phyloP scores from a whole-genome alignment of 441 rosid species.

The Euphorbia schlechtendalii region DNA sequence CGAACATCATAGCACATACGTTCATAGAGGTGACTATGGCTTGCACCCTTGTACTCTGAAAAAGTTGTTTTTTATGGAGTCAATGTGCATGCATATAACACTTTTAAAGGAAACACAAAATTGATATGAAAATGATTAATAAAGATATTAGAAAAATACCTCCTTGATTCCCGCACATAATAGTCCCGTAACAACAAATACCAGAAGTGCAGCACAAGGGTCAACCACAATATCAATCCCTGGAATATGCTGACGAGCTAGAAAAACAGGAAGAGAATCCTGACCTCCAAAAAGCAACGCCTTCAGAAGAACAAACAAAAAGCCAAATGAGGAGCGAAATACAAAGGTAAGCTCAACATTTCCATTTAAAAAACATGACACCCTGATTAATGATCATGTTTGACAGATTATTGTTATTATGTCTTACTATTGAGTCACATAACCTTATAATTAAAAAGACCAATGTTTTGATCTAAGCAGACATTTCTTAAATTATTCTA shows the following conservation, averaged over 20 bases:
- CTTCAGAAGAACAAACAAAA: constrained; percentile 26
- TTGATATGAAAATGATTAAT: not conserved
- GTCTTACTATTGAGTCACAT: not conserved
- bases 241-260: constrained; percentile 85
- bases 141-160: constrained; percentile 34
- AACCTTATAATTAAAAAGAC: not conserved
- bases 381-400: not conserved
- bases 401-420: too few species aligned
- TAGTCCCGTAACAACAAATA: constrained; percentile 77
- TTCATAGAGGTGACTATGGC: constrained; percentile 67
- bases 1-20: constrained; percentile 78
- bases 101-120: constrained; percentile 3
- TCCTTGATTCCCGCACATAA: constrained; percentile 95
- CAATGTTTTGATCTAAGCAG: not conserved
- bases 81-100: constrained; percentile 1
- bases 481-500: not conserved
- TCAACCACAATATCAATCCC: constrained; percentile 76
- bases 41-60: constrained; percentile 89
- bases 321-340: too few species aligned
- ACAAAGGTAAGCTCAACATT: not conserved
- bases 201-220: constrained; percentile 85
- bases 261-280: constrained; percentile 59
- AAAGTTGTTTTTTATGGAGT: constrained; percentile 7
- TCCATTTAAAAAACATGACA: not conserved
- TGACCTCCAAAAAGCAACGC: constrained; percentile 87